These are phyloP conservation scores for Rhodotorula sp. DNA, from an alignment of 1,284 basidiomycete genomes.

Conservation along the genomic window DNA sequence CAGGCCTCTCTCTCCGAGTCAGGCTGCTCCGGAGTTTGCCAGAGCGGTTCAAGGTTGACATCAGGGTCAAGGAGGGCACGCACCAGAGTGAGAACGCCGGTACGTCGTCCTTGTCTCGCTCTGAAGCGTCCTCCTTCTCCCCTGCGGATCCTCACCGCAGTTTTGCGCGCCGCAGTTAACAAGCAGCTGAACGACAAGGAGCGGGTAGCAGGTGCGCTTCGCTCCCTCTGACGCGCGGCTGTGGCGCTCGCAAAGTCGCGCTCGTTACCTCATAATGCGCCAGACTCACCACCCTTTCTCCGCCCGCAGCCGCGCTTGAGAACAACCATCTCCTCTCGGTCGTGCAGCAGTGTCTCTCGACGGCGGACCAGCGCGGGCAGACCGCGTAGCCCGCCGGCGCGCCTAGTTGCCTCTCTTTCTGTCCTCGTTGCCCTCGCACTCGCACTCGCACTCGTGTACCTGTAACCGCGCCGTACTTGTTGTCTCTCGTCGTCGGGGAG, in stretches of 20 bases:
- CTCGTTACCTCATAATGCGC: too few relatives aligned
- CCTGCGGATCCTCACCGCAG: not conserved
- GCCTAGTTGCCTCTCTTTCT: not conserved
- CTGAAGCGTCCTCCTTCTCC: not conserved
- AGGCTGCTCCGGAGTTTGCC: conserved; percentile 87
- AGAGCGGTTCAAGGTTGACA: conserved; percentile 90
- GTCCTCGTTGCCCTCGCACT: not conserved
- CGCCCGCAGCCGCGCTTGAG: conserved; percentile 76
- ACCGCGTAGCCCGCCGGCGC: not conserved
- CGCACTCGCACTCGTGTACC: not conserved
- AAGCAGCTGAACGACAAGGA: conserved; percentile 99
- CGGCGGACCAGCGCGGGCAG: conserved; percentile 52
- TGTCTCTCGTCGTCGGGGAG: not conserved
- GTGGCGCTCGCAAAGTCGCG: not conserved
- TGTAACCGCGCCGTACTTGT: conserved; percentile 2
- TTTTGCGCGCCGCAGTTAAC: conserved; percentile 65
- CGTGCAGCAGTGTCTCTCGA: conserved; percentile 79
- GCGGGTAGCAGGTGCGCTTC: conserved; percentile 66
- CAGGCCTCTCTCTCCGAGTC: conserved; percentile 90
- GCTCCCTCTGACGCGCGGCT: too few relatives aligned
- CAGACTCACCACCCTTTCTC: not conserved
- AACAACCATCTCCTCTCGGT: conserved; percentile 84
- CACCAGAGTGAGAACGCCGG: conserved; percentile 91
- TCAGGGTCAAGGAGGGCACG: conserved; percentile 87
- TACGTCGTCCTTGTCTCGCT: conserved; percentile 45